Conservation (phyloP, 495 filamentous ascomycete species). For the Daldinia concentrica region DNA sequence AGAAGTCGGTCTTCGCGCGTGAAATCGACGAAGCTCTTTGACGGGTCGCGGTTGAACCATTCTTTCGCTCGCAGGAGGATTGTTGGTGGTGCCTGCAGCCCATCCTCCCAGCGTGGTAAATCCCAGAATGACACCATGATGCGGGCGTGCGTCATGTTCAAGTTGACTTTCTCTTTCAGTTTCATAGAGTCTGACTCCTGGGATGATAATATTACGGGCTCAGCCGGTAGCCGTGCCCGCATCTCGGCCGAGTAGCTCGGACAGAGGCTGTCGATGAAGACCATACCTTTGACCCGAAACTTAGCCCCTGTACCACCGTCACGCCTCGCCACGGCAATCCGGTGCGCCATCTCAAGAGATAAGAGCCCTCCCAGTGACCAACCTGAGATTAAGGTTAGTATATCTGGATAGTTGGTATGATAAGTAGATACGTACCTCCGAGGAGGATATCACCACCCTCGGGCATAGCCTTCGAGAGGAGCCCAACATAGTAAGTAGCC, state of each 20-base stretch:
- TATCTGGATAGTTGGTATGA: neutral
- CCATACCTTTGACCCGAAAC: conserved; percentile 50
- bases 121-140: conserved; percentile 51
- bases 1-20: conserved; percentile 44
- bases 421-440: conserved; percentile 29
- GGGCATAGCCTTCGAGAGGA: conserved; percentile 45
- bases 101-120: conserved; percentile 47
- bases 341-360: conserved; percentile 52
- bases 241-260: conserved; percentile 35
- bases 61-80: conserved; percentile 53
- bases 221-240: conserved; percentile 4
- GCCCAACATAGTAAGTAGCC: conserved; percentile 43
- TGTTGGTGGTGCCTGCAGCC: conserved; percentile 40
- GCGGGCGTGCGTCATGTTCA: conserved; percentile 51
- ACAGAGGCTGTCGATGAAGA: conserved; percentile 58
- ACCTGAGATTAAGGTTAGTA: conserved; percentile 41
- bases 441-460: conserved; percentile 46
- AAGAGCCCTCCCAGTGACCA: conserved; percentile 59
- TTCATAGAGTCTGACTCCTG: conserved; percentile 47
- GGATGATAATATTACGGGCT: conserved; percentile 38
- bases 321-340: conserved; percentile 39
- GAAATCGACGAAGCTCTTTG: conserved; percentile 48
- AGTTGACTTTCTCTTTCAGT: conserved; percentile 48
- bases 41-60: conserved; percentile 39
- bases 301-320: conserved; percentile 15